Evolutionary conservation across 768 basidiomycete genomes (phyloP), one percentile per base, ranked within the genome.

Genomic region (Tephrocybe sp.): DNA sequence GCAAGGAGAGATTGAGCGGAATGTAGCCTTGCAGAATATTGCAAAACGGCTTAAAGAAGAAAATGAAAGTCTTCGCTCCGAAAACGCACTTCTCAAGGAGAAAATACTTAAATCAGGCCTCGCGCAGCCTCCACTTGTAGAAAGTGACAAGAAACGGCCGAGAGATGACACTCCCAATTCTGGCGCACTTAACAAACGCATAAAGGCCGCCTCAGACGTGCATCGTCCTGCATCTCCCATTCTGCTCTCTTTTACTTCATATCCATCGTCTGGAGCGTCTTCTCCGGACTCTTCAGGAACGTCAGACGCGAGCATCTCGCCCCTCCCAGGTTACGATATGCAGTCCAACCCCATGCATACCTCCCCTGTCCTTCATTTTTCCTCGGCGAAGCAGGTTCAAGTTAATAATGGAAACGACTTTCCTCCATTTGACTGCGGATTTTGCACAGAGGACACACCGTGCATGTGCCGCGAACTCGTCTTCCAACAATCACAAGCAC

Each of bases 1-100:
- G 64, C 88, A 90, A 63, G 92, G 92, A n/a, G 91, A 93, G 63
- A 83, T 92, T 22, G 88, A 93, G 64, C 83, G 89, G 48, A 92
- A 88, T 60, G 82, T 93, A 42, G 88, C 89, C 38, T 72, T 94
- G 18, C 92, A 93, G 67, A 83, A 77, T 45, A 80, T 90, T 46
- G 89, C 89, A 12, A 92, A 91, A 68, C 81, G 83, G 26, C 77
- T 89, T 49, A 93, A 92, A 68, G 89, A 91, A 57, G 92, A 94
- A 64, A 94, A 94, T 56, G 87, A 91, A 44, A 69, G 70, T 13
- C 75, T 93, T 15, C 80, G 81, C 43, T 70, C 73, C 52, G 89
- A 92, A 67, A 92, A 92, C 59, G 55, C 64, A 22, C 58, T 69
- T 8, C 76, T 92, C 25, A 82, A 77, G 62, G 77, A 79, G 28